Base-by-base conservation (phyloP, 495 filamentous ascomycete genomes). In the Immersiella caudata region DNA sequence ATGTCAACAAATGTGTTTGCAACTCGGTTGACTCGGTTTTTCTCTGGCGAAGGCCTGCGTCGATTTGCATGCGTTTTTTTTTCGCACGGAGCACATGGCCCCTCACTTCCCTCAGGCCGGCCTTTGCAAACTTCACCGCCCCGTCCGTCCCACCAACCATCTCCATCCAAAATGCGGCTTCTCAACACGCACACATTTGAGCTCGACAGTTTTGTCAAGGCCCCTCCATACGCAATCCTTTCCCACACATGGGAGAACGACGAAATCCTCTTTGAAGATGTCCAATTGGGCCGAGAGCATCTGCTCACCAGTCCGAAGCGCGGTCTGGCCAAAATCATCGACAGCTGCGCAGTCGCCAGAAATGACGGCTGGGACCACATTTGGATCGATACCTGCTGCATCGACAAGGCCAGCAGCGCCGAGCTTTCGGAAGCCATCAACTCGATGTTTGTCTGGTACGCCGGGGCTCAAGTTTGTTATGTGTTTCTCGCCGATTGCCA, bases 321-420 rank as follows among this genome's bases (percentile, higher is more conserved):
- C 21, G 66, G 66, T 49, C 49, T 49, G 58, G 36, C 49, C 46
- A 68, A 68, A 26, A 20, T 68, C 27, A 24, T 55, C 12, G 51
- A 27, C 24, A 36, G 50, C 50, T 69, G 63, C 16, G 9, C 8
- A 12, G 57, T 54, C 20, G 67, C 67, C 18, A 18, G 14, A 6
- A 5, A 8, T 21, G 40, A 58, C 21, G 59, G 50, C 0, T 62
- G 22, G 20, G 22, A 33, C 3, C 66, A 62, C 33, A 29, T 63
- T 1, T 69, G 67, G 67, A 56, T 69, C 12, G 67, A 69, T n/a
- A 69, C 67, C 0, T 69, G 67, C 11, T 69, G 67, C 20, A 69
- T 69, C 62, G 54, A 69, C 49, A 69, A 69, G 21, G 40, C 35
- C 20, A 46, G 40, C 11, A 46, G 40, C 40, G 40, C 40, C 16